Base-by-base conservation (phyloP, 1,284 basidiomycete genomes). In the Irpex sp. region DNA sequence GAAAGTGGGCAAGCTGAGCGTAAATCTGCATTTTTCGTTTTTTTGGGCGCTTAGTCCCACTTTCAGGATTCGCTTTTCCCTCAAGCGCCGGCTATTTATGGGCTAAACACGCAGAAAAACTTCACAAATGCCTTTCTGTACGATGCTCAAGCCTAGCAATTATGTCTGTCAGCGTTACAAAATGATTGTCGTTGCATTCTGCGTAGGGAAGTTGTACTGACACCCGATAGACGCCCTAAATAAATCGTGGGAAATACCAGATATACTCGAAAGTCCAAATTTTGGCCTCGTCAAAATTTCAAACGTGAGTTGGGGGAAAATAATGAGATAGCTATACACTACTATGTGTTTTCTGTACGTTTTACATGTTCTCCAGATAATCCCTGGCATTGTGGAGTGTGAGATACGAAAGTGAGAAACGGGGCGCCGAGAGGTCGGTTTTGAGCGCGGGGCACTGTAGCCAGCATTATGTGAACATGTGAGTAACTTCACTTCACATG, bases 351-450 rank as follows among this genome's bases (percentile, higher is more conserved):
- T 47, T 19, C n/a, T 46, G 19, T 47, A 58, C 36, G 35, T 47
- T 58, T 17, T 21, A 26, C 39, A 58, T 58, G 57, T 58, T 58
- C 47, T 43, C 39, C 13, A 35, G 19, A 11, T 6, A 49, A 13
- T 58, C 57, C 19, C 15, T 17, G 13, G 7, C 8, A 17, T 58
- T 39, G 8, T 2, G 37, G 9, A 47, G 4, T 33, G 26, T 21
- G 21, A 58, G 57, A 17, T 58, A 58, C 17, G 1, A 21, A 26
- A 11, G 5, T 13, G 31, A 58, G 39, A 46, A 46, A 43, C 31
- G 5, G 36, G 57, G 37, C 37, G 36, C 39, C 57, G n/a, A 58
- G 57, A 58, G 57, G 57, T 58, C 37, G 57, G 39, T 58, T 58
- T 58, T 58, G 57, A 58, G 36, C 57, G 39, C 7, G 21, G 11